Percentiles rank a stretch among this genome's conserved stretches.
phyloP scores from a whole-genome alignment of 257 asterid genomes.

The Nicotiana knightiana region DNA sequence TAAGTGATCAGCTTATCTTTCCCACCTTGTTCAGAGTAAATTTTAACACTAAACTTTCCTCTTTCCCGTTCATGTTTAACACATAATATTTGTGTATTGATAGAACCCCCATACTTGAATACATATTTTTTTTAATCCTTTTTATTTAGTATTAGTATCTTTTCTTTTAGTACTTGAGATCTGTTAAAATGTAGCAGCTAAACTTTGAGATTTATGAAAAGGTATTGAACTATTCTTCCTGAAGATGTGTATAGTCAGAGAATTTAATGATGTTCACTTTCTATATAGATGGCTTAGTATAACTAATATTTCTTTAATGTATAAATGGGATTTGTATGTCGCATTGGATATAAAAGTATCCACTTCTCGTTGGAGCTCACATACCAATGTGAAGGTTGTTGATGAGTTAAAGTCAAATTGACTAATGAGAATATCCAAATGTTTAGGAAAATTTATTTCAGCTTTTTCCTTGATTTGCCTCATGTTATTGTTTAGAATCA shows the following conservation, averaged over 20 bases:
- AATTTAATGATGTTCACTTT: too few species aligned
- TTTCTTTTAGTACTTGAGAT: not conserved
- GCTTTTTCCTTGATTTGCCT: too few species aligned
- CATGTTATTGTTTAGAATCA: too few species aligned
- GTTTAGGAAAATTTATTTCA: too few species aligned
- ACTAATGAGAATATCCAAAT: too few species aligned
- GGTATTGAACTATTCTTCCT: not conserved
- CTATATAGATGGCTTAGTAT: too few species aligned
- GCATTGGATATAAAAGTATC: too few species aligned
- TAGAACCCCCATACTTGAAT: not conserved
- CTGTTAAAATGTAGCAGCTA: not conserved
- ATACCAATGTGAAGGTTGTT: too few species aligned
- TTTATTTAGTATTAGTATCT: not conserved
- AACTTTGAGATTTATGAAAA: not conserved
- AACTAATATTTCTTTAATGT: too few species aligned
- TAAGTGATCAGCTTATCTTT: constrained; percentile 14
- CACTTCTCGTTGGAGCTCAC: too few species aligned
- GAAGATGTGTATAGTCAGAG: not conserved
- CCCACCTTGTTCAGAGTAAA: not conserved
- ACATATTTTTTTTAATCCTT: not conserved
- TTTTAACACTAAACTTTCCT: not conserved
- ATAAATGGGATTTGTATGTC: too few species aligned
- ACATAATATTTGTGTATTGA: not conserved
- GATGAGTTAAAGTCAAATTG: too few species aligned
- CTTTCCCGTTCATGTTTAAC: not conserved